Evolutionary conservation across 257 asterid species (phyloP).

Genomic region (Asclepias syriaca): DNA sequence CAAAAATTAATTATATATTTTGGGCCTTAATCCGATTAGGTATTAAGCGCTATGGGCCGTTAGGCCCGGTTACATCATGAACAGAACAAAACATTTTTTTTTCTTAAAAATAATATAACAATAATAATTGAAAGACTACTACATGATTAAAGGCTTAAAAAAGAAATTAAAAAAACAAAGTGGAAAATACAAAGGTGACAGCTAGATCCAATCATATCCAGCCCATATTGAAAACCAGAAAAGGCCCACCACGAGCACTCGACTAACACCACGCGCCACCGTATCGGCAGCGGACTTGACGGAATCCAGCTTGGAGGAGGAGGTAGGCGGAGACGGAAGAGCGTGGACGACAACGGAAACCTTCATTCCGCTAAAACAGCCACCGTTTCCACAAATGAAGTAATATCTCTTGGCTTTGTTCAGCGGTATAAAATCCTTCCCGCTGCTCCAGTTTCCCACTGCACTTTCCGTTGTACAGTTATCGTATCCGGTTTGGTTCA

Average conservation of each 20-base stretch:
- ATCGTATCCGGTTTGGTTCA: slow-evolving; percentile 77
- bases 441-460: slow-evolving; percentile 79
- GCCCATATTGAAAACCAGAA: slow-evolving; percentile 21
- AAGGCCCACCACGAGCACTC: slow-evolving; percentile 11
- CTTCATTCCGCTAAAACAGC: slow-evolving; percentile 83
- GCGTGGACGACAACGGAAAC: slow-evolving; percentile 70
- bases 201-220: slow-evolving; percentile 35
- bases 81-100: too few relatives aligned
- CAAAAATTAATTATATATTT: too few relatives aligned
- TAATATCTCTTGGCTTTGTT: slow-evolving; percentile 60
- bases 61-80: too few relatives aligned
- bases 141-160: not conserved
- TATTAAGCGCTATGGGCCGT: too few relatives aligned
- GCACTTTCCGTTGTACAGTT: slow-evolving; percentile 80
- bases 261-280: slow-evolving; percentile 24
- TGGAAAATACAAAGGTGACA: not conserved
- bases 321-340: slow-evolving; percentile 59
- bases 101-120: not conserved
- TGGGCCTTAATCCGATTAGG: too few relatives aligned
- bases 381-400: slow-evolving; percentile 82
- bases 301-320: slow-evolving; percentile 29
- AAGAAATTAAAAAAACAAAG: not conserved
- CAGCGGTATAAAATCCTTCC: slow-evolving; percentile 69
- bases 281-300: slow-evolving; percentile 22
- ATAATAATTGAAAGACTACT: not conserved